phyloP scores from a whole-genome alignment of 2,329 filamentous ascomycete species.

The Sordariomycetes sp. region DNA sequence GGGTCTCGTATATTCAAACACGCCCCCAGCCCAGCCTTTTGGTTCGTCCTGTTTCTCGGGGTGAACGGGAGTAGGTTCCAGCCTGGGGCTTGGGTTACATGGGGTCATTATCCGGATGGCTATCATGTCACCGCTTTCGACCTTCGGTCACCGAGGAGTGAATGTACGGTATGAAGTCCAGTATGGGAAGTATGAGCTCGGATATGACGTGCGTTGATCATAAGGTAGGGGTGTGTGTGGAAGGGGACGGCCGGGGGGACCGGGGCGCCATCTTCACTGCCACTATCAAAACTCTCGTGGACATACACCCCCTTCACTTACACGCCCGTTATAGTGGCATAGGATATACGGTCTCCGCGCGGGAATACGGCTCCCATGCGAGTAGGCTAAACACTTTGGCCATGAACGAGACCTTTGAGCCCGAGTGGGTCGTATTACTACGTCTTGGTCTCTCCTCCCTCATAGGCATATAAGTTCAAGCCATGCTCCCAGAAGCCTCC shows the following conservation, averaged over 20 bases:
- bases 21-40: background rate
- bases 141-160: background rate
- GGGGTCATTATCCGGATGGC: background rate
- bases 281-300: background rate
- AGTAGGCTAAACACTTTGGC: conserved; percentile 1
- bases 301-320: background rate
- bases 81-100: background rate
- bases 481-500: background rate
- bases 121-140: background rate
- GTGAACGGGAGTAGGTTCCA: background rate
- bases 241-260: background rate
- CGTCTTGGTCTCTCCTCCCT: background rate
- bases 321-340: background rate
- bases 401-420: background rate
- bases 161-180: background rate
- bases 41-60: background rate
- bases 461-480: conserved; percentile 4
- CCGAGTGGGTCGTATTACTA: background rate
- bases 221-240: background rate
- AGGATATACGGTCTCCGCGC: background rate
- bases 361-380: background rate
- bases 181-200: background rate
- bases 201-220: background rate
- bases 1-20: background rate
- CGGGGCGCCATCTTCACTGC: background rate